Evolutionary conservation across 306 rosid genomes (phyloP).

Genomic region (Medicago lupulina): DNA sequence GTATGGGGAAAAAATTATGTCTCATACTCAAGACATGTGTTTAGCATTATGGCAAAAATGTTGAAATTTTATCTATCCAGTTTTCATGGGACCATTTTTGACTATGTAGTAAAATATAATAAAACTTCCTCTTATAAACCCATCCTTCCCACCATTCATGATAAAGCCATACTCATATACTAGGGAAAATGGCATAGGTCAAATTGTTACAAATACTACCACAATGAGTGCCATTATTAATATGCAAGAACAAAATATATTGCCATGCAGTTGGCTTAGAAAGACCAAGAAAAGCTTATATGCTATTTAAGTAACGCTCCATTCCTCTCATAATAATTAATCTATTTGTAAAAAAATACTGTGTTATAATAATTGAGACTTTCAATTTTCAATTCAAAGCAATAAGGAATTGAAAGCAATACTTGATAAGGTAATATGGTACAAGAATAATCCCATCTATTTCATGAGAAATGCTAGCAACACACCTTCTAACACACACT

Average conservation of each 20-base stretch:
- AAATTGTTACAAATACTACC: neutral
- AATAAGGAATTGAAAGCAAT: too few species aligned
- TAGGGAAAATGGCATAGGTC: neutral
- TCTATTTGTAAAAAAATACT: too few species aligned
- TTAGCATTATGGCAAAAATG: slow-evolving; percentile 28
- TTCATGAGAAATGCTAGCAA: too few species aligned
- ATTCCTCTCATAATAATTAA: too few species aligned
- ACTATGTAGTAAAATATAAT: neutral
- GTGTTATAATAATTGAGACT: too few species aligned
- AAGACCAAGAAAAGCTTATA: neutral
- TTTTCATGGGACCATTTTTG: slow-evolving; percentile 37
- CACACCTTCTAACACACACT: too few species aligned
- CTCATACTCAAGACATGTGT: slow-evolving; percentile 43
- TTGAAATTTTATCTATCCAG: neutral
- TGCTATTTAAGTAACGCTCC: too few species aligned
- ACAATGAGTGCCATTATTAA: neutral
- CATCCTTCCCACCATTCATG: neutral
- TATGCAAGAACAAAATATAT: neutral
- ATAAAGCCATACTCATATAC: neutral
- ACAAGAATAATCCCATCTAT: too few species aligned
- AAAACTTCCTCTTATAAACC: neutral
- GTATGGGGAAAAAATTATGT: slow-evolving; percentile 35
- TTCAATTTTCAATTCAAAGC: too few species aligned
- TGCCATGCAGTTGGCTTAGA: neutral
- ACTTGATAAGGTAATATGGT: too few species aligned